Evolutionary conservation across 73 alveolate species (phyloP).

Genomic region (Uronychia setigera): DNA sequence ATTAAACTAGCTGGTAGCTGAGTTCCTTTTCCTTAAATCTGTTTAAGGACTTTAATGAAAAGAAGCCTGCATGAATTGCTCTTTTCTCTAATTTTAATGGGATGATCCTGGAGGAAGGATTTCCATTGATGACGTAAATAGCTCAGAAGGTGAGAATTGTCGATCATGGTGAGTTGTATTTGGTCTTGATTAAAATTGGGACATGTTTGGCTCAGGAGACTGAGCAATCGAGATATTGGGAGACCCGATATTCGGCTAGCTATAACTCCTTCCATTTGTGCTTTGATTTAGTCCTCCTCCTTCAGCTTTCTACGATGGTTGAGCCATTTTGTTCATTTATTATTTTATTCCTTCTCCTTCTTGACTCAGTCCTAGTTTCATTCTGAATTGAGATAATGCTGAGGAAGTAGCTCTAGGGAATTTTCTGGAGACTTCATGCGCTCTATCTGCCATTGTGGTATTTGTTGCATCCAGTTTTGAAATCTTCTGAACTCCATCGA

Average conservation of each 20-base stretch:
- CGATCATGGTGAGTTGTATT: not conserved
- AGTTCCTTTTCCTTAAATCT: too few species aligned
- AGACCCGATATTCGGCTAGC: not conserved
- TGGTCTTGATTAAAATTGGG: not conserved
- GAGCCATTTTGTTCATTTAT: not conserved
- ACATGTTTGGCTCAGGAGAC: not conserved
- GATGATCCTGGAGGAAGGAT: not conserved
- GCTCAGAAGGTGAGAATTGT: not conserved
- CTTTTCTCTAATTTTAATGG: not conserved
- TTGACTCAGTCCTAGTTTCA: not conserved
- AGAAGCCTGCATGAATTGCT: not conserved
- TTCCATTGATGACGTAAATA: not conserved
- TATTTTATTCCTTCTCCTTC: not conserved
- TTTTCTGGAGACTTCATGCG: slow-evolving; percentile 26
- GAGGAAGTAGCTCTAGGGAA: slow-evolving; percentile 39
- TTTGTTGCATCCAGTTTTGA: slow-evolving; percentile 41
- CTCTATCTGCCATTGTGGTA: slow-evolving; percentile 35
- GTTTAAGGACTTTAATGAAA: too few species aligned
- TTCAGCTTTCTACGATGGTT: not conserved
- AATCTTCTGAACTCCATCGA: slow-evolving; percentile 46
- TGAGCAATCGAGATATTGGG: not conserved
- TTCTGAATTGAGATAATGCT: slow-evolving; percentile 12
- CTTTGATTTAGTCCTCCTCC: too few species aligned
- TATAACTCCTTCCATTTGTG: too few species aligned
- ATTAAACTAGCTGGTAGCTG: not conserved